A percentile compares a stretch with the other conserved stretches of the same genome.
phyloP scores from a whole-genome alignment of 352 stramenopile species.

The Thalassiosira mediterranea region DNA sequence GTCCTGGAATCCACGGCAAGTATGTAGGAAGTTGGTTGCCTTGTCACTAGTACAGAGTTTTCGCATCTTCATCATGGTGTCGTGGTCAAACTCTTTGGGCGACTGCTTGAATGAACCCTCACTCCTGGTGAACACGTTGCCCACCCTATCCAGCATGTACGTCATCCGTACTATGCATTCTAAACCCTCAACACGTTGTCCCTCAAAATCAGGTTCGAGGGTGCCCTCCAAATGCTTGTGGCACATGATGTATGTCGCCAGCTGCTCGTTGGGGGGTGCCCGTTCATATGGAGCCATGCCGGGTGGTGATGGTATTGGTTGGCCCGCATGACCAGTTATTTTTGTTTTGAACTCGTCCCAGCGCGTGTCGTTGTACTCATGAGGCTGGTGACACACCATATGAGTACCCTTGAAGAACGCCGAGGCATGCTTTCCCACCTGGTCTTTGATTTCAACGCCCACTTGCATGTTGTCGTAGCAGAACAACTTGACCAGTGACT shows the following conservation, averaged over 20 bases:
- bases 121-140: background rate
- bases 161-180: background rate
- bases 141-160: background rate
- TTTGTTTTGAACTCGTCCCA: background rate
- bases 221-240: background rate
- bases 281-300: conserved; percentile 12
- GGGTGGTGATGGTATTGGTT: background rate
- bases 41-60: background rate
- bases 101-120: background rate
- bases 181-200: background rate
- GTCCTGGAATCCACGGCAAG: background rate
- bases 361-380: background rate
- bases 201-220: background rate
- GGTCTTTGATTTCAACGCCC: background rate
- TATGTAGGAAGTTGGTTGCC: background rate
- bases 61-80: background rate
- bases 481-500: too few relatives aligned
- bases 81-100: background rate
- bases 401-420: background rate
- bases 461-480: background rate
- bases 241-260: background rate
- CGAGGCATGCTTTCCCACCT: background rate
- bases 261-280: background rate
- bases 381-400: background rate
- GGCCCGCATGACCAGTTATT: background rate